phyloP scores from a whole-genome alignment of 495 filamentous ascomycete genomes.

The Paragyromitra xinjiangensis region DNA sequence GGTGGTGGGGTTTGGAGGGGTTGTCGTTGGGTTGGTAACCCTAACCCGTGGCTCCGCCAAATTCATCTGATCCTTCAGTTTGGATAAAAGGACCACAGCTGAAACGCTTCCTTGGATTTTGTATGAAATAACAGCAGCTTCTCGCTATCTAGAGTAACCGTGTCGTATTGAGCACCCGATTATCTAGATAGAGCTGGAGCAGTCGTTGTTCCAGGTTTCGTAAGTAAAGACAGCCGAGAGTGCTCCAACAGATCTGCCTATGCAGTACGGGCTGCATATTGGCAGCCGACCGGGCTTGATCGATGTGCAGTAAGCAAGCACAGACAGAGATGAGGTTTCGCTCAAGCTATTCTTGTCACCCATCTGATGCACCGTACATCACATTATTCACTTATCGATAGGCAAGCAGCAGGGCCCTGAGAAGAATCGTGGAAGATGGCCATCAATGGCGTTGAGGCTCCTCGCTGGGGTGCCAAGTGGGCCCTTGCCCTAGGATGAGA shows the following conservation, averaged over 20 bases:
- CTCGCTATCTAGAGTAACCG: neutral
- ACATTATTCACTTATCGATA: neutral
- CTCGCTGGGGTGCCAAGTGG: conserved; percentile 8
- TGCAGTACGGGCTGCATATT: neutral
- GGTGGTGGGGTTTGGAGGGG: conserved; percentile 30
- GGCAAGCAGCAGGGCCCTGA: neutral
- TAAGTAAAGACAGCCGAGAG: neutral
- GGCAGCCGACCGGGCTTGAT: neutral
- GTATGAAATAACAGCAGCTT: neutral
- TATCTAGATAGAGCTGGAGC: neutral
- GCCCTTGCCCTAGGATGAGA: conserved; percentile 15
- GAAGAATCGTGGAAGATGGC: neutral
- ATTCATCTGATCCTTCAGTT: conserved; percentile 3
- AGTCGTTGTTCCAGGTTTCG: neutral
- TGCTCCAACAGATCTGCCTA: neutral
- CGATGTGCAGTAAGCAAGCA: conserved; percentile 8
- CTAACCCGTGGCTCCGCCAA: conserved; percentile 13
- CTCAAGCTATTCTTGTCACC: conserved; percentile 3
- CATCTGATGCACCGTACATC: conserved; percentile 23
- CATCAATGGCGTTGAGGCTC: conserved; percentile 1
- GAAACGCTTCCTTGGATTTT: neutral
- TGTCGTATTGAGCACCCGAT: neutral
- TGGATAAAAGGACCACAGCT: conserved; percentile 11
- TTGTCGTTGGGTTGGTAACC: conserved; percentile 18
- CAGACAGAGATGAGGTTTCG: conserved; percentile 4